Conservation (phyloP, 176 grass and related monocot genomes). For the Melocanna baccifera region DNA sequence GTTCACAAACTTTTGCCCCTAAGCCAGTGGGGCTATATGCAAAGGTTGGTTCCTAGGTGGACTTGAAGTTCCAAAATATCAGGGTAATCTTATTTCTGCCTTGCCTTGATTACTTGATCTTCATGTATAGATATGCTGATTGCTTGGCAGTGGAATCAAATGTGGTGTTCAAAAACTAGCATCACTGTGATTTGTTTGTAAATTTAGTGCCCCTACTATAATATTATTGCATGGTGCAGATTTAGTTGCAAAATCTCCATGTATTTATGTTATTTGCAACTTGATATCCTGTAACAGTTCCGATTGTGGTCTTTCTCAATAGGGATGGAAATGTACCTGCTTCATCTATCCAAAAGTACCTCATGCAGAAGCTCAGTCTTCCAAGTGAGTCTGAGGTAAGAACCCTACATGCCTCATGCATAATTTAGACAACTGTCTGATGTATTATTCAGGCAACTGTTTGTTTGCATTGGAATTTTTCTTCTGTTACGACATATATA, state of each 20-base stretch:
- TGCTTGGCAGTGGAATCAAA: constrained; percentile 9
- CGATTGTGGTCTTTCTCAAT: constrained; percentile 12
- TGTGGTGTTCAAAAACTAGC: neutral
- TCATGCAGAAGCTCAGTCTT: constrained; percentile 79
- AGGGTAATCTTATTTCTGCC: neutral
- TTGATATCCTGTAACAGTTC: neutral
- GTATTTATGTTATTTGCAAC: neutral
- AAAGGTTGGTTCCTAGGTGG: neutral
- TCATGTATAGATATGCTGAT: neutral
- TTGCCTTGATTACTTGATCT: neutral
- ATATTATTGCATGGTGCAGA: neutral
- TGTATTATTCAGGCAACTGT: constrained; percentile 6
- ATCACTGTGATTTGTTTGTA: constrained; percentile 3
- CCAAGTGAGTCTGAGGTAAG: constrained; percentile 68
- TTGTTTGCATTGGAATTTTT: neutral
- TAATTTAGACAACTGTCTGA: constrained; percentile 6
- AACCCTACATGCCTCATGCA: neutral
- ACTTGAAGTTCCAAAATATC: neutral
- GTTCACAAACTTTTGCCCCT: neutral
- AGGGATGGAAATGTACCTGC: constrained; percentile 75
- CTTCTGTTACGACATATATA: neutral
- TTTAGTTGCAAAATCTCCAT: neutral
- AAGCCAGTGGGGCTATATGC: neutral
- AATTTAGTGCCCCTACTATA: neutral
- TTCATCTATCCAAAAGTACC: constrained; percentile 81